Base-by-base conservation (phyloP, 73 alveolate genomes). In the Effrenium voratum region DNA sequence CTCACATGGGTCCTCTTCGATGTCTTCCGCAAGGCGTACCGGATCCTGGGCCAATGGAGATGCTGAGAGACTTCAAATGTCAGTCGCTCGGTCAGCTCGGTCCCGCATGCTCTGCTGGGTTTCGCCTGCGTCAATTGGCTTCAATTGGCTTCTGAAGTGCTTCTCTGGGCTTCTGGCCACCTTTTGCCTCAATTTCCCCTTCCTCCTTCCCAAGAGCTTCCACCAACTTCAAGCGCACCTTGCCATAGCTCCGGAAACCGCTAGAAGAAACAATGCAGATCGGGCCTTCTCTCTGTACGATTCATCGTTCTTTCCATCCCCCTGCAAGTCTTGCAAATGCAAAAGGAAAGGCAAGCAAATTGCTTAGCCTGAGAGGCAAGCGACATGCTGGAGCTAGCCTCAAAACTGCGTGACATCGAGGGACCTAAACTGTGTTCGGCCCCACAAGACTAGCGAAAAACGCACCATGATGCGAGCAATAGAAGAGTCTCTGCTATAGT, bases 1-100 rank as follows among this genome's bases (percentile, higher is more conserved):
- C n/a, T n/a, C n/a, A n/a, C n/a, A n/a, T n/a, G n/a, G n/a, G n/a
- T 10, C 90, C 90, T 79, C 90, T 46, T 79, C 90, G 50, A 79
- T 79, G 44, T 79, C 90, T 79, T 79, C 68, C 43, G 90, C 90
- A 60, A 79, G 68, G 5, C 32, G 32, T 45, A 46, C 45, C 22
- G 90, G 90, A 32, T 79, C 90, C 90, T 79, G 41, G 82, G 38
- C 49, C 28, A 49, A 34, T 72, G 0, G 19, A 72, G 10, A 4
- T 72, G 82, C 30, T 12, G 82, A 12, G 32, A 15, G 24, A 72
- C 24, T 19, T 72, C 24, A 49, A n/a, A 30, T n/a, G 16, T 30
- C 82, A 5, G 32, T 2, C 47, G 34, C 46, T n/a, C 38, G 45
- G 82, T 72, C 24, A 34, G 45, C 24, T 72, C 19, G 28, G 49